These are phyloP conservation scores for Cutaneotrichosporon dermatis DNA, from an alignment of 1,284 basidiomycete genomes.

Conservation along the genomic window DNA sequence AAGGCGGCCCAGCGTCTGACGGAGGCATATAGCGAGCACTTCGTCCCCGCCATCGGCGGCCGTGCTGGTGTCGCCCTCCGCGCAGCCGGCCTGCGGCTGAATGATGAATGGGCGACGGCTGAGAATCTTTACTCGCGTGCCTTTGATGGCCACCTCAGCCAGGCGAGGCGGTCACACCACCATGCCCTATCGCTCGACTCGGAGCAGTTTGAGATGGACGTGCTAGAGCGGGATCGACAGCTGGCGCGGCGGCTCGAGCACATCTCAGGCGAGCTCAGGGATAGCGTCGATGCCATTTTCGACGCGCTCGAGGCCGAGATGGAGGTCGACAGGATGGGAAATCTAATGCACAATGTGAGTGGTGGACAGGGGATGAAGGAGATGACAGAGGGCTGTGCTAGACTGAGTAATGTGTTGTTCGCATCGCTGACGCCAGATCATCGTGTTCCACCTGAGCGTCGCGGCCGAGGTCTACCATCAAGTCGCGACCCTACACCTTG, in stretches of 20 bases:
- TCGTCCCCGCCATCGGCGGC: background rate
- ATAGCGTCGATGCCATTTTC: slow-evolving; percentile 1
- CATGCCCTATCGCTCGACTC: background rate
- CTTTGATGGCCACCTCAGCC: background rate
- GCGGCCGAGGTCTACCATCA: slow-evolving; percentile 1
- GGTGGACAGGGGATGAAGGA: background rate
- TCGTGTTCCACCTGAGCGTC: slow-evolving; percentile 1
- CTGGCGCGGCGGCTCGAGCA: background rate
- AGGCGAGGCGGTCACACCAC: background rate
- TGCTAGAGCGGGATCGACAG: background rate
- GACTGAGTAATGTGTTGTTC: no score
- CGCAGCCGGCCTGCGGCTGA: background rate
- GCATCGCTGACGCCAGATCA: background rate
- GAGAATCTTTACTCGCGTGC: slow-evolving; percentile 1
- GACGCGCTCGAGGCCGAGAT: background rate
- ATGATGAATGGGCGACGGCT: background rate
- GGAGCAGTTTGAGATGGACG: background rate
- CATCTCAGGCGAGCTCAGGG: background rate
- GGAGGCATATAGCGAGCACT: background rate
- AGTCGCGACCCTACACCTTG: background rate
- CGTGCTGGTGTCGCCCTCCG: background rate
- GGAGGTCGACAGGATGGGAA: background rate
- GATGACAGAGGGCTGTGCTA: background rate
- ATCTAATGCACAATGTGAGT: slow-evolving; percentile 1
- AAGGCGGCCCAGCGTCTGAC: background rate